Evolutionary conservation across 2,329 filamentous ascomycete species (phyloP), one percentile per base, ranked within the genome.

Genomic region (Aureobasidium leucospermi): DNA sequence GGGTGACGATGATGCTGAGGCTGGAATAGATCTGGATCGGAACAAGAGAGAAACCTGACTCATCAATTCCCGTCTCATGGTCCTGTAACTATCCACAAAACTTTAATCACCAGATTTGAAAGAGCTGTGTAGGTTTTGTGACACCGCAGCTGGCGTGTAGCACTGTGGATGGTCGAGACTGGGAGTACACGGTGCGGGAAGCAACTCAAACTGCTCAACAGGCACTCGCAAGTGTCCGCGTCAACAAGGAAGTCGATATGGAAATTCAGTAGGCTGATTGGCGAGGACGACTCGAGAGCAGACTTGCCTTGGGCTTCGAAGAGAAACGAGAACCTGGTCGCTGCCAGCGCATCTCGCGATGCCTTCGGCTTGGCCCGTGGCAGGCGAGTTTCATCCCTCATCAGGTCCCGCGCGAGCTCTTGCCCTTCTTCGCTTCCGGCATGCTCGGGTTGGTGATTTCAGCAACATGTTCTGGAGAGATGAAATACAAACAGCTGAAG

Each of bases 291-390:
- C 41, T 45, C 19, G 16, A 56, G 32, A 19, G 41, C 19, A 13
- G 41, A 38, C 42, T 31, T 56, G 52, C 52, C 29, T 56, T 56
- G 52, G 52, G 52, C 52, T 45, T 46, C 52, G 28, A 36, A 43
- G 10, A 2, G 10, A 10, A 38, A 11, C 38, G 19, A 23, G 51
- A 43, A 46, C 52, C 52, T 46, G 29, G 52, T 46, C 52, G 32
- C 31, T 56, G 52, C 52, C 52, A 56, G 32, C 52, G 41, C 52
- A 56, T 56, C 52, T 56, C 36, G 29, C 52, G 36, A 36, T 45
- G 39, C 41, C 48, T 53, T 56, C 41, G 41, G 52, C 52, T 56
- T 56, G 52, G 52, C 52, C 52, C 52, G 52, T 45, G 52, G 28
- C 28, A 43, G 48, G 49, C 49, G 31, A 34, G 51, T 55, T 43